Evolutionary conservation across 1,284 basidiomycete species (phyloP), one percentile per base, ranked within the genome.

Genomic region (Ustilago vetiveriae): DNA sequence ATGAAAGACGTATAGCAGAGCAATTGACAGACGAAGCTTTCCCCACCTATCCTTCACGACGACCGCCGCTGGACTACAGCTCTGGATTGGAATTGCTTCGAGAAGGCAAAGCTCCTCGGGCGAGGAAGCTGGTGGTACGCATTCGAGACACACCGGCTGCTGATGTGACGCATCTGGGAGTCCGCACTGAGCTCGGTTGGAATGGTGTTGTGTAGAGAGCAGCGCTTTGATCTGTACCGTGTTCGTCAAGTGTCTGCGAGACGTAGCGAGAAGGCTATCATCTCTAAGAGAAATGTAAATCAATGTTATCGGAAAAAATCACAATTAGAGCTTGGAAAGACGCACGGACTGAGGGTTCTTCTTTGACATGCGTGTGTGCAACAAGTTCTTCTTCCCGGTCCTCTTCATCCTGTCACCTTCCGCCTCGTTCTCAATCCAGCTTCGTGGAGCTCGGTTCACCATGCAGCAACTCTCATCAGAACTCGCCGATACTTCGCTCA

Each of bases 141-240:
- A 50, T 76, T 3, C 39, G 23, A 7, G 76, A 78, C 16, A 78
- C 76, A 21, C 76, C 76, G 3, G 39, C 62, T 6, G 63, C 68
- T 7, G 72, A 78, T 24, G 52, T 75, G 24, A 78, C 74, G 10
- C 43, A 67, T 29, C 35, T 75, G n/a, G 75, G 75, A 13, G 67
- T 72, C 6, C 46, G 64, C 16, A 47, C 55, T 14, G 75, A 77
- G 38, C 39, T 75, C 23, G 62, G 74, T 6, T 77, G 75, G 75
- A 77, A 77, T 29, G 75, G 75, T 4, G 68, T 63, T 11, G 58
- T n/a, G n/a, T n/a, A n/a, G n/a, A n/a, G n/a, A n/a, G n/a, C n/a
- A n/a, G n/a, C n/a, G n/a, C n/a, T n/a, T n/a, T n/a, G n/a, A n/a
- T n/a, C n/a, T n/a, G n/a, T n/a, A n/a, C n/a, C n/a, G n/a, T n/a